Evolutionary conservation across 208 protist species (phyloP).

Genomic region (Trichomonas tenax): DNA sequence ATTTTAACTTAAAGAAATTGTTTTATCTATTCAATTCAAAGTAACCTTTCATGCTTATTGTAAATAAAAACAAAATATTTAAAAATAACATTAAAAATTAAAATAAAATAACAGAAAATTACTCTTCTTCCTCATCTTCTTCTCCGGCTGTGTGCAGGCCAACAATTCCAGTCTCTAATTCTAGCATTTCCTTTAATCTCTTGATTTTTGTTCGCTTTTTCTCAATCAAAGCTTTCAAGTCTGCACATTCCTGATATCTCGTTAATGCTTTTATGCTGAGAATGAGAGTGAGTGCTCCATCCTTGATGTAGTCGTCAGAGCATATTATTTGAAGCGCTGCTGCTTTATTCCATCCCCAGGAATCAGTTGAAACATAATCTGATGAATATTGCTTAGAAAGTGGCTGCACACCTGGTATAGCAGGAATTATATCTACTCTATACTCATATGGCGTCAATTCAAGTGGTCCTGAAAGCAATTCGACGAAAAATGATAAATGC

Average conservation of each 20-base stretch:
- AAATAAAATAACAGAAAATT: no score
- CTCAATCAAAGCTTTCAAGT: background rate
- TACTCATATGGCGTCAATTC: background rate
- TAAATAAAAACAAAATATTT: no score
- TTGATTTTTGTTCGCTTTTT: background rate
- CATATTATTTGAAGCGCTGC: background rate
- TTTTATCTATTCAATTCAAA: no score
- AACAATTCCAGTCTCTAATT: no score
- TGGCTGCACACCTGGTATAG: background rate
- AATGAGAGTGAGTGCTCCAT: background rate
- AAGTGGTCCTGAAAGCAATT: background rate
- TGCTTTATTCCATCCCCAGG: constrained; percentile 17
- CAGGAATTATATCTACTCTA: background rate
- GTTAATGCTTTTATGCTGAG: background rate
- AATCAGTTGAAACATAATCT: background rate
- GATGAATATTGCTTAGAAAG: background rate
- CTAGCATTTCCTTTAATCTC: no score
- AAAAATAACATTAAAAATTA: no score
- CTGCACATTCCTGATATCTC: background rate
- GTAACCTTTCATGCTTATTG: no score
- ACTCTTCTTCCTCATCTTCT: no score
- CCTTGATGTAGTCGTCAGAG: background rate
- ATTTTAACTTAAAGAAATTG: no score
- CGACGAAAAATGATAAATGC: background rate
- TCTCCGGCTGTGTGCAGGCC: no score